These are phyloP conservation scores for Plasmodium coatneyi DNA, from an alignment of 169 alveolate species.

Conservation along the genomic window DNA sequence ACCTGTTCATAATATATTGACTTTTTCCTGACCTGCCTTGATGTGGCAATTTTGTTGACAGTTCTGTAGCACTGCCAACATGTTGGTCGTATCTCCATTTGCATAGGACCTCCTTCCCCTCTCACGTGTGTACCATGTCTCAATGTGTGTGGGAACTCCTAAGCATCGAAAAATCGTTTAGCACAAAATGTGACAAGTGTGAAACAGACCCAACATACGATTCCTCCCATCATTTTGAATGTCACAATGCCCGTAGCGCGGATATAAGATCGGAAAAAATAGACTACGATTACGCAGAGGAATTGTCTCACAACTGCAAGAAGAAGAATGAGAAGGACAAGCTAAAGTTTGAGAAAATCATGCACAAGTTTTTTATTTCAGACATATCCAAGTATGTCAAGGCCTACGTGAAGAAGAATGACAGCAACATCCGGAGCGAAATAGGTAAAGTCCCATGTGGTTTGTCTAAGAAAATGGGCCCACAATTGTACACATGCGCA, in stretches of 20 bases:
- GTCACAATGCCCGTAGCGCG: neutral
- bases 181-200: neutral
- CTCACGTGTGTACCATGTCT: conserved; percentile 23
- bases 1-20: conserved; percentile 2
- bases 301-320: neutral
- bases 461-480: neutral
- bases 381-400: conserved; percentile 66
- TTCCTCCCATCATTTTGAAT: neutral
- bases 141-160: conserved; percentile 73
- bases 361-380: conserved; percentile 60
- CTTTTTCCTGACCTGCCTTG: neutral
- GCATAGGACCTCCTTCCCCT: neutral
- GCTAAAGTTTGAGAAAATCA: conserved; percentile 61
- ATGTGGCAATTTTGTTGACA: neutral
- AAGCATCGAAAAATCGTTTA: conserved; percentile 52
- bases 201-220: neutral
- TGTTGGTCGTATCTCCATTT: neutral
- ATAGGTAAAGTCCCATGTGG: conserved; percentile 38
- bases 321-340: conserved; percentile 43
- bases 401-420: conserved; percentile 63
- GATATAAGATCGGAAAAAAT: conserved; percentile 18
- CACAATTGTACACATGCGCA: neutral
- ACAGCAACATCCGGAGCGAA: conserved; percentile 50
- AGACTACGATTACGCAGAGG: conserved; percentile 59
- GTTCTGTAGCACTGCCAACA: neutral